Evolutionary conservation across 371 early-diverging fungal genomes (phyloP), one percentile per base, ranked within the genome.

Genomic region (Coelomomyces lativittatus): DNA sequence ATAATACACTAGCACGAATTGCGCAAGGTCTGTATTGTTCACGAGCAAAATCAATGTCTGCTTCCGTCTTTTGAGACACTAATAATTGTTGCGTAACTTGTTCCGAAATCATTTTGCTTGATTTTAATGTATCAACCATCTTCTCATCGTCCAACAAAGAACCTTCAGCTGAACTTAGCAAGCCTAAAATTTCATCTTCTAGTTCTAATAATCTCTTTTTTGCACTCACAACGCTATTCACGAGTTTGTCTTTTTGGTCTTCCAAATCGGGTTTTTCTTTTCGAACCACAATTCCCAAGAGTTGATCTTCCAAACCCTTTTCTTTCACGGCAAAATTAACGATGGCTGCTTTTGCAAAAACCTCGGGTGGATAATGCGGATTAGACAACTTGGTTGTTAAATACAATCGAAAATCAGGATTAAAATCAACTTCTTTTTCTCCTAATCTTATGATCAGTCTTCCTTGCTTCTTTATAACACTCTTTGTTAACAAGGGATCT

Each of bases 291-390:
- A 64, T 69, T n/a, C 72, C 72, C 4, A 73, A 56, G 14, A 69
- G 53, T 39, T 72, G 74, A 38, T 70, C 72, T 38, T 73, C 71
- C 28, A 73, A 48, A 27, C 74, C 72, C 40, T 60, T 58, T 48
- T 73, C 67, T 44, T 66, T 73, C 28, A 73, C 69, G 7, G 72
- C 67, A 50, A 73, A 73, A 39, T 73, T 70, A 29, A 73, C 66
- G n/a, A 73, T 63, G 15, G 69, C 65, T 8, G 60, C 63, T 40
- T 73, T 71, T 24, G 69, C 62, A 52, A 65, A 68, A 11, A 71
- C 63, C 49, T 71, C 72, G 0, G 72, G 72, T 11, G 70, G 39
- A 47, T 70, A 71, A 19, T 63, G 56, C 10, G 73, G 73, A 37
- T 73, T 73, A 10, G 71, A 56, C 0, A 71, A 55, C 43, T 65